phyloP scores from a whole-genome alignment of 805 yeast species.

The Groenewaldozyma salmanticensis region DNA sequence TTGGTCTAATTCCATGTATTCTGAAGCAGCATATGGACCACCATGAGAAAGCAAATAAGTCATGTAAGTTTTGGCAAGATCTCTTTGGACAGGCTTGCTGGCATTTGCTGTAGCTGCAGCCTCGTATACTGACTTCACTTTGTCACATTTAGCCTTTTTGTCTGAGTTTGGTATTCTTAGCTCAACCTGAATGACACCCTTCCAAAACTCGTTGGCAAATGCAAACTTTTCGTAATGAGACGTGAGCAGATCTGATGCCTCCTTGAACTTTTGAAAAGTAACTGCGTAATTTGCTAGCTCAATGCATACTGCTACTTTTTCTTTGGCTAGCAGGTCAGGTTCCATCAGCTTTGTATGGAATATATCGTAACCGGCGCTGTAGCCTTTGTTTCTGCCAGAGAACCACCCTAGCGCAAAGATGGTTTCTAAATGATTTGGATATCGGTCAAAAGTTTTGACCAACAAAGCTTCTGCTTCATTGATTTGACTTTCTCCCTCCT shows the following conservation, averaged over 20 bases:
- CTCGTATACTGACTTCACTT: too few relatives aligned
- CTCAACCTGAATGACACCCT: too few relatives aligned
- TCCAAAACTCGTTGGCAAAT: background rate
- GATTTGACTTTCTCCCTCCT: constrained; percentile 20
- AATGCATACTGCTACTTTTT: background rate
- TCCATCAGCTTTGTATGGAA: constrained; percentile 16
- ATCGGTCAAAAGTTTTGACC: constrained; percentile 16
- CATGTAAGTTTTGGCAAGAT: too few relatives aligned
- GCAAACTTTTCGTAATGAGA: constrained; percentile 12
- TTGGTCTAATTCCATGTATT: constrained; percentile 9
- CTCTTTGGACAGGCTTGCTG: too few relatives aligned
- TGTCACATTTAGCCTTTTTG: too few relatives aligned
- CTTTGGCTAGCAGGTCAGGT: constrained; percentile 5
- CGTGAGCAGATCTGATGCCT: constrained; percentile 19
- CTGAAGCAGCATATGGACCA: constrained; percentile 3
- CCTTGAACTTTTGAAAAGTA: constrained; percentile 1
- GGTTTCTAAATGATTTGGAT: constrained; percentile 24
- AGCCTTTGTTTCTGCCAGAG: background rate
- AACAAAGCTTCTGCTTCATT: constrained; percentile 22
- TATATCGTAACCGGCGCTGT: constrained; percentile 8
- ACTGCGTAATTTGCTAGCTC: background rate
- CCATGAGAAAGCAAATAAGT: constrained; percentile 3
- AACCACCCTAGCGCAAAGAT: constrained; percentile 15
- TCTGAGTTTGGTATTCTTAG: too few relatives aligned
- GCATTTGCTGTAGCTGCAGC: too few relatives aligned